Evolutionary conservation across 2,329 filamentous ascomycete species (phyloP).

Genomic region (Macrophomina tecta): DNA sequence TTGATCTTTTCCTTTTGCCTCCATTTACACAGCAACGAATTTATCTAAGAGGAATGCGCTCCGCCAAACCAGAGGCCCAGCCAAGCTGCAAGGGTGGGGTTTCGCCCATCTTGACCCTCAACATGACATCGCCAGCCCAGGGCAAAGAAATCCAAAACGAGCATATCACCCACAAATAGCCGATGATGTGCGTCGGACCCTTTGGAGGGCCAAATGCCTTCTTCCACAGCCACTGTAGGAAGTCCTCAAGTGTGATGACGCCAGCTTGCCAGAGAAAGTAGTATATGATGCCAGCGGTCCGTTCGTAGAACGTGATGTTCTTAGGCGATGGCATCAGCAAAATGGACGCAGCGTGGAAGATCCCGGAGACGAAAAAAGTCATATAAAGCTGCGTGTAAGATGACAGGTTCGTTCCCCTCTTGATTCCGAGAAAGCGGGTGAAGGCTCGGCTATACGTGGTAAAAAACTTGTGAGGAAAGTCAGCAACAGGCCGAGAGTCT

Average conservation of each 20-base stretch:
- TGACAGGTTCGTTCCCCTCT: conserved; percentile 18
- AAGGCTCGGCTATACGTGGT: conserved; percentile 1
- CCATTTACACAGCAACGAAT: neutral
- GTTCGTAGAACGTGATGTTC: conserved; percentile 28
- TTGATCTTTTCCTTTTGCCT: neutral
- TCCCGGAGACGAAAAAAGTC: conserved; percentile 30
- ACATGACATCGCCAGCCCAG: conserved; percentile 27
- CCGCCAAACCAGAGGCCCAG: neutral
- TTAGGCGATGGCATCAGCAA: conserved; percentile 27
- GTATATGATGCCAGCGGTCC: conserved; percentile 26
- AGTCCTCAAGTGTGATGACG: conserved; percentile 31
- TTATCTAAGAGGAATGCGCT: neutral
- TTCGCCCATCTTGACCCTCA: conserved; percentile 23
- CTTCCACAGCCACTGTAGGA: conserved; percentile 25
- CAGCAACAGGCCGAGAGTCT: neutral
- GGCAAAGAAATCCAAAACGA: conserved; percentile 26
- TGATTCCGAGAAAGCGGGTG: conserved; percentile 18
- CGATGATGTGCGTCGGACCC: neutral
- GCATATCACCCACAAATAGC: conserved; percentile 27
- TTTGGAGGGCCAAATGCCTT: neutral
- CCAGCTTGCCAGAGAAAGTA: conserved; percentile 32
- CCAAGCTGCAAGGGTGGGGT: neutral
- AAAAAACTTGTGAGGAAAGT: conserved; percentile 4
- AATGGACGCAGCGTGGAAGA: conserved; percentile 29
- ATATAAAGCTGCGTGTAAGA: conserved; percentile 29